phyloP scores from a whole-genome alignment of 805 yeast genomes.

The Myxozyma monticola region DNA sequence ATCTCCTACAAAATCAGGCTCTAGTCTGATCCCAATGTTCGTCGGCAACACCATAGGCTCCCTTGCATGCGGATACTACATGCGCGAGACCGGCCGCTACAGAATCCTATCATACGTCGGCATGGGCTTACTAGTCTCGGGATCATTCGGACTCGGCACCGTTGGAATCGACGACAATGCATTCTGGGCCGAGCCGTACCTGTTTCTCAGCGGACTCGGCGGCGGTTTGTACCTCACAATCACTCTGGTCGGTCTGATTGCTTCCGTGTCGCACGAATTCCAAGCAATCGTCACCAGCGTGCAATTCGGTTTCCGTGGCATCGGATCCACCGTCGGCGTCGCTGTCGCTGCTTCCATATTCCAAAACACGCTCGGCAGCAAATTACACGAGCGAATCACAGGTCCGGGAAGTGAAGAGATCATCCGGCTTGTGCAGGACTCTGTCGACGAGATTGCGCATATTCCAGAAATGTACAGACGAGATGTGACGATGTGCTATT shows the following conservation, averaged over 20 bases:
- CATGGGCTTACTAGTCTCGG: conserved; percentile 49
- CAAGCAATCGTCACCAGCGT: conserved; percentile 88
- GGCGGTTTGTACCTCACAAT: conserved; percentile 68
- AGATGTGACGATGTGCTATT: conserved; percentile 16
- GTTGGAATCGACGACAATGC: conserved; percentile 24
- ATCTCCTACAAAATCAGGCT: conserved; percentile 57
- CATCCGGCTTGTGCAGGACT: conserved; percentile 19
- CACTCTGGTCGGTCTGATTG: conserved; percentile 69
- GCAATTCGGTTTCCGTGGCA: conserved; percentile 82
- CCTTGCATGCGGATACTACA: conserved; percentile 63
- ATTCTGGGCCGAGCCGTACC: conserved; percentile 43
- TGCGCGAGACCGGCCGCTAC: conserved; percentile 68
- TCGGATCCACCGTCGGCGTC: conserved; percentile 84
- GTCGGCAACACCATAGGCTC: conserved; percentile 73
- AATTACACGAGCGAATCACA: conserved; percentile 29
- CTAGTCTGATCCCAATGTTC: conserved; percentile 54
- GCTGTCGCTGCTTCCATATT: conserved; percentile 59
- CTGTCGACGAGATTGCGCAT: conserved; percentile 15
- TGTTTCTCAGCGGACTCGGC: conserved; percentile 58
- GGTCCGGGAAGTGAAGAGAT: conserved; percentile 25
- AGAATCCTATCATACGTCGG: conserved; percentile 48
- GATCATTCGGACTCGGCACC: conserved; percentile 44
- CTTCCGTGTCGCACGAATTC: conserved; percentile 64
- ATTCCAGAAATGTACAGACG: conserved; percentile 13
- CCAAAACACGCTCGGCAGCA: conserved; percentile 43